Evolutionary conservation across 805 yeast species (phyloP).

Genomic region (Schizosaccharomyces osmophilus): DNA sequence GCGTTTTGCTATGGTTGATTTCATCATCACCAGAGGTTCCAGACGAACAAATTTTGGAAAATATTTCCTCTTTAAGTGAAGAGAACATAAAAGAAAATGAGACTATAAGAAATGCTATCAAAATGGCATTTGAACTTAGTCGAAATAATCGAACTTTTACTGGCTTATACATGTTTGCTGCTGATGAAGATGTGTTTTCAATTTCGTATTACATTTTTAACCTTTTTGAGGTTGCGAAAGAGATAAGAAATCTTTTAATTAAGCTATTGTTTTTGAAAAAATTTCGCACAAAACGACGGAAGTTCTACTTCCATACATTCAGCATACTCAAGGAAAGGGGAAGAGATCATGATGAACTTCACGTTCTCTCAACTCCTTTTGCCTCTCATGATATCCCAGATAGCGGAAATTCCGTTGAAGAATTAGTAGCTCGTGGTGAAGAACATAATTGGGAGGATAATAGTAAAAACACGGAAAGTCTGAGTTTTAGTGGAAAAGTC

Average conservation of each 20-base stretch:
- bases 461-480: not conserved
- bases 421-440: not conserved
- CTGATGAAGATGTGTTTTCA: not conserved
- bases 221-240: not conserved
- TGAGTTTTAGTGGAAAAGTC: not conserved
- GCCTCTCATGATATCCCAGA: not conserved
- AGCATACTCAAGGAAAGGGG: too few species aligned
- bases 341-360: not conserved
- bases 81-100: not conserved
- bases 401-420: not conserved
- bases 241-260: not conserved
- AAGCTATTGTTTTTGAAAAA: not conserved
- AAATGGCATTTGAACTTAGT: not conserved
- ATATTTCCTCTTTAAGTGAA: not conserved
- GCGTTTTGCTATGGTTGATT: not conserved
- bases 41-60: not conserved
- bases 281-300: not conserved
- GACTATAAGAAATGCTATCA: not conserved
- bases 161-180: not conserved
- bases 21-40: not conserved
- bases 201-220: not conserved
- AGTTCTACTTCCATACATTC: not conserved
- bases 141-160: not conserved
- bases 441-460: not conserved
- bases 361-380: not conserved